Conservation (phyloP, 2,329 filamentous ascomycete species). For the Graphiopsis chlorocephala region DNA sequence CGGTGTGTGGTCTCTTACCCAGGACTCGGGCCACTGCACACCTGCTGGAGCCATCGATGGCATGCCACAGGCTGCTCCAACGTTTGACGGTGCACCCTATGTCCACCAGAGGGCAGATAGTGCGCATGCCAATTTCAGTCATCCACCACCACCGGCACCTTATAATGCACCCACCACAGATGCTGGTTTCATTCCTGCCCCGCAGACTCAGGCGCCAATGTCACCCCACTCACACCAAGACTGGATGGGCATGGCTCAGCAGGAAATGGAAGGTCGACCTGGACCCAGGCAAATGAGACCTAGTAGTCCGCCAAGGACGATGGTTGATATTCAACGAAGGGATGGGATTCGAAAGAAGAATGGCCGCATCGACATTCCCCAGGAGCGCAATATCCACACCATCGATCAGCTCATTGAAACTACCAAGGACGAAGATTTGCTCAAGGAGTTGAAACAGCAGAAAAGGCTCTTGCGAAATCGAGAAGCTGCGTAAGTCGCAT, state of each 20-base stretch:
- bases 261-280: slow-evolving; percentile 49
- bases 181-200: slow-evolving; percentile 46
- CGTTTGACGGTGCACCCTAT: slow-evolving; percentile 41
- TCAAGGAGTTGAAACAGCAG: slow-evolving; percentile 98
- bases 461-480: slow-evolving; percentile 92
- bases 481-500: slow-evolving; percentile 76
- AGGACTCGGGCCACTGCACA: slow-evolving; percentile 68
- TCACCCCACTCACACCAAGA: slow-evolving; percentile 63
- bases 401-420: slow-evolving; percentile 90
- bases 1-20: slow-evolving; percentile 59
- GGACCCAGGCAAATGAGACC: slow-evolving; percentile 59
- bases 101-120: slow-evolving; percentile 26
- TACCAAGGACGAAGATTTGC: slow-evolving; percentile 84
- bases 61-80: slow-evolving; percentile 32
- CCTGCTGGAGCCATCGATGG: slow-evolving; percentile 72
- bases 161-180: slow-evolving; percentile 35
- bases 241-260: slow-evolving; percentile 51
- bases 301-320: slow-evolving; percentile 59
- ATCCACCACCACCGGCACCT: slow-evolving; percentile 39
- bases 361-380: slow-evolving; percentile 92
- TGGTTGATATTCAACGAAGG: slow-evolving; percentile 54
- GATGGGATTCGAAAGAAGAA: slow-evolving; percentile 99
- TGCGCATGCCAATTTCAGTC: slow-evolving; percentile 39
- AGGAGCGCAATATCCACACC: slow-evolving; percentile 87
- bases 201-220: slow-evolving; percentile 54